phyloP scores from a whole-genome alignment of 2,329 filamentous ascomycete species.

The Fusarium setosum region DNA sequence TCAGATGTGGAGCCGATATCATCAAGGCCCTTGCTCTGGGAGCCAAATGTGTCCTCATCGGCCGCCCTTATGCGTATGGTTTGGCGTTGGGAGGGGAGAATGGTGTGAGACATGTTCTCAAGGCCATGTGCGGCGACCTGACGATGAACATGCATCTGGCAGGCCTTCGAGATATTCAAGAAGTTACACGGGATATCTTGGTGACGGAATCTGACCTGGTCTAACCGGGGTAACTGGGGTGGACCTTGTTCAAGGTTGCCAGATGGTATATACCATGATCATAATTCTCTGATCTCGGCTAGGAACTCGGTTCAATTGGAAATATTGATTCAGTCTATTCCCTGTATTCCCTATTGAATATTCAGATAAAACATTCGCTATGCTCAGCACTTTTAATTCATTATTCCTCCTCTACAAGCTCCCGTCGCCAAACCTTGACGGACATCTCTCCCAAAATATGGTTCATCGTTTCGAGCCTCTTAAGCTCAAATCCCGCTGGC shows the following conservation, averaged over 20 bases:
- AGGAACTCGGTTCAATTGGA: too few relatives aligned
- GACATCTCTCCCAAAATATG: slow-evolving; percentile 1
- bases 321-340: not conserved
- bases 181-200: slow-evolving; percentile 15
- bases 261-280: too few relatives aligned
- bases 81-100: slow-evolving; percentile 22
- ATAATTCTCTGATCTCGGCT: too few relatives aligned
- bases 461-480: not conserved
- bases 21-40: slow-evolving; percentile 24
- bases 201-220: not conserved
- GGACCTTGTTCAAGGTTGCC: too few relatives aligned
- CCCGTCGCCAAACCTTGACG: slow-evolving; percentile 1
- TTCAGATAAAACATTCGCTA: not conserved
- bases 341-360: not conserved
- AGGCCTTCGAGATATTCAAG: slow-evolving; percentile 13
- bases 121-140: slow-evolving; percentile 20
- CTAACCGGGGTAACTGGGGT: too few relatives aligned
- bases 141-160: slow-evolving; percentile 33
- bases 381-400: not conserved
- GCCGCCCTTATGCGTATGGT: slow-evolving; percentile 20
- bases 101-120: slow-evolving; percentile 14
- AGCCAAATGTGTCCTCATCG: slow-evolving; percentile 21
- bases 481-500: not conserved
- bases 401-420: not conserved
- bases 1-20: slow-evolving; percentile 22